Conservation (phyloP, 768 basidiomycete genomes). For the Mycena filopes region DNA sequence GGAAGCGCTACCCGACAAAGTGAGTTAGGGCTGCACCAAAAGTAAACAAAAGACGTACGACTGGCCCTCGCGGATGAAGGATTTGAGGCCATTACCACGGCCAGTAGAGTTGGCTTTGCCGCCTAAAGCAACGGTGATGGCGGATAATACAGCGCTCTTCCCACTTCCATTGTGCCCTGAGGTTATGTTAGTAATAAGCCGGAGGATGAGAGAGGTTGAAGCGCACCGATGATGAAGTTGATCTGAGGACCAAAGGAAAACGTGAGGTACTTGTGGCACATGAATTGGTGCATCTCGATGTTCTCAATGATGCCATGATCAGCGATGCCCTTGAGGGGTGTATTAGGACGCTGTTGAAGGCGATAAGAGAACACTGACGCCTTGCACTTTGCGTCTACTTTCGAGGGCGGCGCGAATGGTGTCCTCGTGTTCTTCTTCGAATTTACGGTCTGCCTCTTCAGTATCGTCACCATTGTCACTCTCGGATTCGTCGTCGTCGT, state of each 20-base stretch:
- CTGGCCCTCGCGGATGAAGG: constrained; percentile 88
- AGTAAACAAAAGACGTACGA: constrained; percentile 57
- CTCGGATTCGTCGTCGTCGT: constrained; percentile 43
- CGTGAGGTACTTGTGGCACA: constrained; percentile 90
- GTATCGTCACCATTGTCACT: constrained; percentile 49
- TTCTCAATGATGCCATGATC: constrained; percentile 90
- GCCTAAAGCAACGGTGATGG: constrained; percentile 92
- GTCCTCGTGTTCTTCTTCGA: constrained; percentile 71
- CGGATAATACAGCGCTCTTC: constrained; percentile 94
- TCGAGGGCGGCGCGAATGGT: constrained; percentile 66
- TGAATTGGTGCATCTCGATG: constrained; percentile 92
- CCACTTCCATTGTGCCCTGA: constrained; percentile 54
- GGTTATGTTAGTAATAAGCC: constrained; percentile 11
- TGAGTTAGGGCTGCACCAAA: not conserved
- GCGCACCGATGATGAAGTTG: constrained; percentile 93
- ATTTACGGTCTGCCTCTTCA: constrained; percentile 71
- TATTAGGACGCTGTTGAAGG: not conserved
- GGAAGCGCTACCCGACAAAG: constrained; percentile 58
- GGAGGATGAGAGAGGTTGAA: not conserved
- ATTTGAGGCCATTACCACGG: constrained; percentile 84
- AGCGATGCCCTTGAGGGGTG: constrained; percentile 70
- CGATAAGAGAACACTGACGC: constrained; percentile 48
- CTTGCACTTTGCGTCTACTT: constrained; percentile 55
- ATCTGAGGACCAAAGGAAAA: constrained; percentile 93
- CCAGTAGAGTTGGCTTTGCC: constrained; percentile 94